Conservation (phyloP, 176 grass and related monocot species). For the Eremochloa ophiuroides region DNA sequence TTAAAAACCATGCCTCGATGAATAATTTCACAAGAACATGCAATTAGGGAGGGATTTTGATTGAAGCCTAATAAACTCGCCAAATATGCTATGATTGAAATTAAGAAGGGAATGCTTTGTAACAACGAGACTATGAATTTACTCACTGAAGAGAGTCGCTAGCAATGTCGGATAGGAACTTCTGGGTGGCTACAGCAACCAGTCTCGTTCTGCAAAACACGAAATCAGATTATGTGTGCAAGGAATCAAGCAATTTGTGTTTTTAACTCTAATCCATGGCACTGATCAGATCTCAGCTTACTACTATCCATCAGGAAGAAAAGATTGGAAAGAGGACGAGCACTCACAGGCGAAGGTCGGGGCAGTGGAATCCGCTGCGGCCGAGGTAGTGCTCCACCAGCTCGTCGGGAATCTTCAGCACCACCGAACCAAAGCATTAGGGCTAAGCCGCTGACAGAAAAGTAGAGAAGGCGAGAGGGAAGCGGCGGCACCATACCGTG, state of each 20-base stretch:
- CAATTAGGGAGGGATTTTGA: not conserved
- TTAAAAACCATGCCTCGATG: not conserved
- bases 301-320: not conserved
- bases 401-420: slow-evolving; percentile 84
- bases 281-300: not conserved
- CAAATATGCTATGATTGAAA: not conserved
- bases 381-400: slow-evolving; percentile 96
- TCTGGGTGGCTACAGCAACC: slow-evolving; percentile 89
- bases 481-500: slow-evolving; percentile 30
- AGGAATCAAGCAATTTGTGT: not conserved
- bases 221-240: slow-evolving; percentile 3
- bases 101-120: not conserved
- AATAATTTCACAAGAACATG: not conserved
- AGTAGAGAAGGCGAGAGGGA: not conserved
- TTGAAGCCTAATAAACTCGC: not conserved
- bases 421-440: not conserved
- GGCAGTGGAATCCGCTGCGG: slow-evolving; percentile 67
- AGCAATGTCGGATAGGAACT: slow-evolving; percentile 89
- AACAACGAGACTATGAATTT: not conserved
- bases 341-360: slow-evolving; percentile 53
- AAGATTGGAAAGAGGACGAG: not conserved
- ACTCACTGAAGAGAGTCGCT: slow-evolving; percentile 96
- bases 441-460: not conserved
- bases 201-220: slow-evolving; percentile 69
- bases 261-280: not conserved